phyloP scores from a whole-genome alignment of 2,329 filamentous ascomycete genomes.

The Ilyonectria destructans region DNA sequence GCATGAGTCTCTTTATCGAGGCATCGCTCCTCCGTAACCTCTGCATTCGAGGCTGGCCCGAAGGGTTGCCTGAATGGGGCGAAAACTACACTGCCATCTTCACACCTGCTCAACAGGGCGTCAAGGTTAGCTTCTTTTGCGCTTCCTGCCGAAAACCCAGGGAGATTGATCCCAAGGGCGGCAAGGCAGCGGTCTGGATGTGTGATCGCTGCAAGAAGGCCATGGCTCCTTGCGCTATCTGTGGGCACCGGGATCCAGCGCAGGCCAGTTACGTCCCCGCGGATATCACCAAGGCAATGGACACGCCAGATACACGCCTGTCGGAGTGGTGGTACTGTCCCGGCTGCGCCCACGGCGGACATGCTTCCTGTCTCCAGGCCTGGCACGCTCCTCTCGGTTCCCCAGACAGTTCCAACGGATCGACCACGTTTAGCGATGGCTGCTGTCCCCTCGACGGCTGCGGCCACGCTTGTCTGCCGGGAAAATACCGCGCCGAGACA shows the following conservation, averaged over 20 bases:
- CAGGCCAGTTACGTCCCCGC: conserved; percentile 57
- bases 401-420: conserved; percentile 36
- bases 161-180: conserved; percentile 65
- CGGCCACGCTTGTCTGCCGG: conserved; percentile 75
- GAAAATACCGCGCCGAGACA: conserved; percentile 68
- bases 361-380: conserved; percentile 71
- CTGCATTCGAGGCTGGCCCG: conserved; percentile 72
- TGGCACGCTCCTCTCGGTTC: conserved; percentile 67
- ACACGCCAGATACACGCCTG: conserved; percentile 48
- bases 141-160: conserved; percentile 71
- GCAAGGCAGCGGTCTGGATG: conserved; percentile 67
- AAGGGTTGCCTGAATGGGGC: conserved; percentile 67
- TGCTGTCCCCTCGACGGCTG: conserved; percentile 78
- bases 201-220: conserved; percentile 70
- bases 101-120: conserved; percentile 67
- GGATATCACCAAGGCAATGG: conserved; percentile 50
- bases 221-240: conserved; percentile 74
- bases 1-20: conserved; percentile 73
- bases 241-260: conserved; percentile 68
- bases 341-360: conserved; percentile 75
- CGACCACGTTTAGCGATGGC: conserved; percentile 64
- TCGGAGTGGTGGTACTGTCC: conserved; percentile 76
- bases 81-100: conserved; percentile 71
- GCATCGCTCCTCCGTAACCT: conserved; percentile 75
- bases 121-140: conserved; percentile 70